Base-by-base conservation (phyloP, 2,329 filamentous ascomycete genomes). In the Talaromyces pinophilus region DNA sequence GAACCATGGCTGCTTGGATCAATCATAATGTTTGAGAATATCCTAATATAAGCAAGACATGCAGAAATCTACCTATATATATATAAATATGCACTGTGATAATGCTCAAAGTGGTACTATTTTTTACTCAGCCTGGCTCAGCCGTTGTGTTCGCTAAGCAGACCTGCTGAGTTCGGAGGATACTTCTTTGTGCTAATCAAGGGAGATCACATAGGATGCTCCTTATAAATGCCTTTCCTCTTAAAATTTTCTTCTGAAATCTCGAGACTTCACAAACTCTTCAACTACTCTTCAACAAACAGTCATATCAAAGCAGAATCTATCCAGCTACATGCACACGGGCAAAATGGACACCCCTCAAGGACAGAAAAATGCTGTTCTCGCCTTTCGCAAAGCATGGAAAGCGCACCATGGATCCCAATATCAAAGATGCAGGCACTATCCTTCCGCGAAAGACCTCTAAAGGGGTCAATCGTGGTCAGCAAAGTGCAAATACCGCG, bases 401-500 rank as follows among this genome's bases (percentile, higher is more conserved):
- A 64, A 40, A 64, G 15, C 57, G 50, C 50, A 5, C 62, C 62
- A 38, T 64, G 62, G 62, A 57, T 59, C 13, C 33, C 50, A n/a
- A 64, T 64, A 46, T 59, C 50, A 42, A 64, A 57, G 15, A 64
- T 64, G 33, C 62, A 64, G 17, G 62, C 62, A 13, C 50, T 59
- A 25, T 64, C 62, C 11, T 64, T 64, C 38, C 62, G 62, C 19
- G 62, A 64, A 28, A 52, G 62, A 55, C 35, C 62, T 10, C 25
- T 64, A 11, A 59, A 64, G 19, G 50, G 62, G 2, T n/a, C 62
- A n/a, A 57, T 59, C 48, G 28, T 64, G 50, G 62, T 64, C 19
- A 64, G 62, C 52, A 64, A 59, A 35, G 62, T 59, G 3, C 52
- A 55, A 42, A 55, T 64, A 15, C 62, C 48, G 17, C 50, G 35